A percentile compares a stretch with the other conserved stretches of the same genome.
Evolutionary conservation across 1,284 basidiomycete genomes (phyloP).

Genomic region (Sphaerobolus stellatus): DNA sequence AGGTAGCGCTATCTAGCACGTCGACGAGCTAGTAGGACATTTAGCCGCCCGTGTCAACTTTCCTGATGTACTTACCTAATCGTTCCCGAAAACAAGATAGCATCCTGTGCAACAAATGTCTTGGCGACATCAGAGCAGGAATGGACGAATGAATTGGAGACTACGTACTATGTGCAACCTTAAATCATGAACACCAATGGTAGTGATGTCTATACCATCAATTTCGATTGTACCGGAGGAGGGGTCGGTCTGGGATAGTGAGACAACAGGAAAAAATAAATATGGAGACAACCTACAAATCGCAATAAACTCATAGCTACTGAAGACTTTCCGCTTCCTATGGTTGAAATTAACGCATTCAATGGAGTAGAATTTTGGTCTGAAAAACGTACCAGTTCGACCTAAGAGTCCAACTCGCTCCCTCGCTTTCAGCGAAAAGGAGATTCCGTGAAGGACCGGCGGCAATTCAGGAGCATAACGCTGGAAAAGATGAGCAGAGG

Average conservation of each 20-base stretch:
- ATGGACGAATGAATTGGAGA: too few relatives aligned
- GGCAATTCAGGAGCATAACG: constrained; percentile 18
- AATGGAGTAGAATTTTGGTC: neutral
- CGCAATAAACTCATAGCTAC: constrained; percentile 19
- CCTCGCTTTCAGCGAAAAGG: constrained; percentile 14
- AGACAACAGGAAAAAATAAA: too few relatives aligned
- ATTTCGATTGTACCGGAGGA: constrained; percentile 17
- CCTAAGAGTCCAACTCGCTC: constrained; percentile 18
- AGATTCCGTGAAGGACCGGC: constrained; percentile 16
- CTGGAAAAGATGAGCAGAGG: neutral
- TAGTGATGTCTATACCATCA: constrained; percentile 27
- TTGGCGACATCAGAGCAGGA: too few relatives aligned
- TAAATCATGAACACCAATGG: constrained; percentile 31
- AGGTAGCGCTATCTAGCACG: too few relatives aligned
- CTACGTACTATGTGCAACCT: constrained; percentile 22
- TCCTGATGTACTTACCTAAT: constrained; percentile 9
- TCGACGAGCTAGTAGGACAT: too few relatives aligned
- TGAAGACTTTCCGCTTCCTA: constrained; percentile 17
- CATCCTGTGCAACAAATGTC: constrained; percentile 16
- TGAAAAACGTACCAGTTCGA: constrained; percentile 10
- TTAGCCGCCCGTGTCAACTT: too few relatives aligned
- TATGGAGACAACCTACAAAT: constrained; percentile 12
- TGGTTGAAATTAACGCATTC: neutral
- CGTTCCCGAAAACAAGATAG: constrained; percentile 13
- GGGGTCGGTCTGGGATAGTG: constrained; percentile 19